Evolutionary conservation across 192 early-diverging fungal species (phyloP).

Genomic region (Phycomyces blakesleeanus): DNA sequence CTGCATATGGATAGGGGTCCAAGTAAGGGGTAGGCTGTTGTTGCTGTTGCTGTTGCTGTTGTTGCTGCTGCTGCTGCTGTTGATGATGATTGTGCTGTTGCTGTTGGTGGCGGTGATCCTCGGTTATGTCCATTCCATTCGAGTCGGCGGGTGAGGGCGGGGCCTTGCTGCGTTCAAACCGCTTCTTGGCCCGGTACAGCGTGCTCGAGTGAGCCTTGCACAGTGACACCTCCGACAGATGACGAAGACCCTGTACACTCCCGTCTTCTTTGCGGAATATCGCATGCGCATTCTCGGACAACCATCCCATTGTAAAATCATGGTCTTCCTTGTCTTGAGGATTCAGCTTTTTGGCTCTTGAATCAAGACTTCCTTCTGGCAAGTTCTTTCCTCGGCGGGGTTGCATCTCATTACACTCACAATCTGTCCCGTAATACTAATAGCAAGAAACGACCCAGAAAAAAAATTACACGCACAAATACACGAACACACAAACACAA

Average conservation of each 20-base stretch:
- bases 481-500: too few species aligned
- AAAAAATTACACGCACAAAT: too few species aligned
- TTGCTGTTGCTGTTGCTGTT: background rate
- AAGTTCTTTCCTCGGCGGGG: conserved; percentile 40
- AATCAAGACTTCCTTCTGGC: conserved; percentile 30
- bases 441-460: too few species aligned
- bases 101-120: conserved; percentile 4
- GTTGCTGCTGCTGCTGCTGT: background rate
- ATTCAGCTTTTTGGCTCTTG: conserved; percentile 31
- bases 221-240: conserved; percentile 32
- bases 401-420: conserved; percentile 32
- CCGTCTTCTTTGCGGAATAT: conserved; percentile 25
- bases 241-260: conserved; percentile 11
- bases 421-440: conserved; percentile 33
- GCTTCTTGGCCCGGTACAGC: conserved; percentile 36
- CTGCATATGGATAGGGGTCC: background rate
- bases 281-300: conserved; percentile 26
- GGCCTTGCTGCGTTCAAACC: conserved; percentile 7
- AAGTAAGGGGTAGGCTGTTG: background rate
- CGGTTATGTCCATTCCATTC: conserved; percentile 7
- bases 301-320: conserved; percentile 33
- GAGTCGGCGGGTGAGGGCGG: conserved; percentile 21
- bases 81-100: too few species aligned
- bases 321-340: conserved; percentile 30
- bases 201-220: conserved; percentile 39